Evolutionary conservation across 192 early-diverging fungal genomes (phyloP).

Genomic region (Dissophora globulifera): DNA sequence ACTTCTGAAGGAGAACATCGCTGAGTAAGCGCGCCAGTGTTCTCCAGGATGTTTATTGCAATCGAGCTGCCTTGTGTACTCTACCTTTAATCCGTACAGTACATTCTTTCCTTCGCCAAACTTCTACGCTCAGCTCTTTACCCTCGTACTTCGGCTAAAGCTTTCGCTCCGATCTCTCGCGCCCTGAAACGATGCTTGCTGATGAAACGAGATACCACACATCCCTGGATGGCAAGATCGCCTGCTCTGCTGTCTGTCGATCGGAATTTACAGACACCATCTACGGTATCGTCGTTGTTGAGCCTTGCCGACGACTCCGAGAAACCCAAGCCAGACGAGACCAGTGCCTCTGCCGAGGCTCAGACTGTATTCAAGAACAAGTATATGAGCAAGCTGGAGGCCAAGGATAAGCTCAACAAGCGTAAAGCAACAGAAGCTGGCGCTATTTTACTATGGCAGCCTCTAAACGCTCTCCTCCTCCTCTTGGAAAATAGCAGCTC

Average conservation of each 20-base stretch:
- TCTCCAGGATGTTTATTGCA: too few relatives aligned
- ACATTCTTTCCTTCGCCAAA: background rate
- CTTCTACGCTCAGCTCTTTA: background rate
- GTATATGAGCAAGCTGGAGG: conserved; percentile 44
- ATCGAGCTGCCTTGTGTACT: too few relatives aligned
- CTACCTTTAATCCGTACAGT: too few relatives aligned
- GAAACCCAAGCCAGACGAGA: conserved; percentile 70
- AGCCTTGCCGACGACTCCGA: conserved; percentile 78
- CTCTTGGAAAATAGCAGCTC: too few relatives aligned
- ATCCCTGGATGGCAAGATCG: conserved; percentile 27
- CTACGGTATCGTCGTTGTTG: conserved; percentile 55
- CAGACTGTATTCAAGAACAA: conserved; percentile 65
- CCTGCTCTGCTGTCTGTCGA: conserved; percentile 62
- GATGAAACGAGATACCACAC: background rate
- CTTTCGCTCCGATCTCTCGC: too few relatives aligned
- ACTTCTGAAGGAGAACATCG: too few relatives aligned
- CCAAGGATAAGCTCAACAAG: too few relatives aligned
- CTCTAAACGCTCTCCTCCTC: too few relatives aligned
- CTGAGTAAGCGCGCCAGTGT: too few relatives aligned
- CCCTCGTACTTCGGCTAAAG: background rate
- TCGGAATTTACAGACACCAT: conserved; percentile 55
- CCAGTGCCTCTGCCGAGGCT: conserved; percentile 69
- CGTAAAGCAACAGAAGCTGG: too few relatives aligned
- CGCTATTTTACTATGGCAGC: too few relatives aligned
- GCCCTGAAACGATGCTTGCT: conserved; percentile 31